A percentile compares a stretch with the other conserved stretches of the same genome.
These are phyloP conservation scores for Ilyonectria mors-panacis DNA, from an alignment of 2,329 filamentous ascomycete genomes.

Conservation along the genomic window DNA sequence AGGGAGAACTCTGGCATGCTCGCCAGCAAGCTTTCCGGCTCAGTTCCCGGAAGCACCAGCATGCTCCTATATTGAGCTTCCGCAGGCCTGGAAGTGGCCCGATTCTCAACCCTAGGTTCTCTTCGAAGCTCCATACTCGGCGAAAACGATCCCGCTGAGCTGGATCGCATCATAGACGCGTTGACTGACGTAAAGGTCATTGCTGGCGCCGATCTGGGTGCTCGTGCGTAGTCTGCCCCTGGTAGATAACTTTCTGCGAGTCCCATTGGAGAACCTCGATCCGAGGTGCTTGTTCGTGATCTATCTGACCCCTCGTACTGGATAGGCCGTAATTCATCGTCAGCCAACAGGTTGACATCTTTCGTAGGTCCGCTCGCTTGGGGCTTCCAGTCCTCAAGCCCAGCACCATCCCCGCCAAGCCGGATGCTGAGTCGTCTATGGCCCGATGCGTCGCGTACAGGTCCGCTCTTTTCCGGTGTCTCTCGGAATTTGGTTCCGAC, in stretches of 20 bases:
- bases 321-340: conserved; percentile 21
- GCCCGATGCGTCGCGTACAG: conserved; percentile 6
- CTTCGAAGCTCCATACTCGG: conserved; percentile 16
- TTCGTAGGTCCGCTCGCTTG: conserved; percentile 11
- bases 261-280: conserved; percentile 22
- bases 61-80: conserved; percentile 25
- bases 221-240: conserved; percentile 8
- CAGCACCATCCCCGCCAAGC: conserved; percentile 28
- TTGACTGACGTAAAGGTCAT: conserved; percentile 33
- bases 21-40: not conserved
- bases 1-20: conserved; percentile 13
- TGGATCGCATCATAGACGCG: conserved; percentile 15
- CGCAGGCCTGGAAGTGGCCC: not conserved
- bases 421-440: conserved; percentile 34
- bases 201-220: conserved; percentile 28
- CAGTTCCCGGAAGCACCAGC: conserved; percentile 31
- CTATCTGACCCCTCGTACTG: conserved; percentile 32
- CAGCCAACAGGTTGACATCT: conserved; percentile 18
- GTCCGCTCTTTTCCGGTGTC: conserved; percentile 1
- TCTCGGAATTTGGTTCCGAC: conserved; percentile 18
- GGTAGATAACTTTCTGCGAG: conserved; percentile 14
- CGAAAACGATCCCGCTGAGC: conserved; percentile 14
- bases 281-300: conserved; percentile 18
- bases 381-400: conserved; percentile 14
- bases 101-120: conserved; percentile 20